Evolutionary conservation across 1,139 yeast species (phyloP).

Genomic region (Blastobotrys arbuscula): DNA sequence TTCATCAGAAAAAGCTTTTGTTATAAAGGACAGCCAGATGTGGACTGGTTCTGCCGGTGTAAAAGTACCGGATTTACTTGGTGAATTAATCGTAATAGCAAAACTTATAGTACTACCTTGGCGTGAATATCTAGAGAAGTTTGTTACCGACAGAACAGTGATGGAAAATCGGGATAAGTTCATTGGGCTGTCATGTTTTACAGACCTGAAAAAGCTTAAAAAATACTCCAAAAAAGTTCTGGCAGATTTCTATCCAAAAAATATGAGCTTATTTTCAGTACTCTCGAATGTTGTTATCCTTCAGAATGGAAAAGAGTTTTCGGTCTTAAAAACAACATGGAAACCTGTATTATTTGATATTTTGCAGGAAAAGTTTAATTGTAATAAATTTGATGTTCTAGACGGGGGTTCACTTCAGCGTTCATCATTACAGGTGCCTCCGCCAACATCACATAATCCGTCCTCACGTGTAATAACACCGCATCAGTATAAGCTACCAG

Average conservation of each 20-base stretch:
- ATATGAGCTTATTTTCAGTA: background rate
- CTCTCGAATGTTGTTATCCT: no score
- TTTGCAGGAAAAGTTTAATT: no score
- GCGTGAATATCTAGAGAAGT: background rate
- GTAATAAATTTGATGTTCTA: no score
- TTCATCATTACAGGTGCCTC: no score
- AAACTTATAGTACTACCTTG: background rate
- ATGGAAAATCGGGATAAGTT: background rate
- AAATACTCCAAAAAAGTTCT: background rate
- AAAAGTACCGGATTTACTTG: background rate
- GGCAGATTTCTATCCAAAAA: background rate
- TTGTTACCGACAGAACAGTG: background rate
- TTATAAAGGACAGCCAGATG: no score
- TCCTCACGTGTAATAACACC: no score
- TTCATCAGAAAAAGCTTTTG: background rate
- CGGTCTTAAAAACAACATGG: no score
- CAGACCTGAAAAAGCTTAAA: background rate
- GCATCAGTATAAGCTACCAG: no score
- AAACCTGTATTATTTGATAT: no score
- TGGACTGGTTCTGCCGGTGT: background rate
- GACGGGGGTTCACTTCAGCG: no score
- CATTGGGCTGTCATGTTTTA: background rate
- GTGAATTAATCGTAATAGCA: background rate
- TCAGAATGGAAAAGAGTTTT: no score
- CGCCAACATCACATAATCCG: no score